Percentiles rank a stretch among this genome's conserved stretches.
phyloP scores from a whole-genome alignment of 306 rosid species.

The Leucaena leucocephala region DNA sequence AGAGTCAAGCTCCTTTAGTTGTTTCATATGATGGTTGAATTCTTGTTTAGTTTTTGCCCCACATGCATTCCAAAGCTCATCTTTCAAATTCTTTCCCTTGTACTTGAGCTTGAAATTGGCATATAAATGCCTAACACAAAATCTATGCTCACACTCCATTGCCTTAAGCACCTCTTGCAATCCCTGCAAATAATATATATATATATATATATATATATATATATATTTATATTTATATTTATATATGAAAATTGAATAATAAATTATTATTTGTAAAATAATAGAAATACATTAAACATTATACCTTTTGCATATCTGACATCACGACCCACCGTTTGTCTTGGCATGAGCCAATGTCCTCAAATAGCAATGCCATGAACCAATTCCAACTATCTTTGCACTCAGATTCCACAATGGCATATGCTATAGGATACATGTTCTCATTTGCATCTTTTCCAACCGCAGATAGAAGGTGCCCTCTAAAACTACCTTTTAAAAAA shows the following conservation, averaged over 20 bases:
- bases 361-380: background rate
- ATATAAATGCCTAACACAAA: background rate
- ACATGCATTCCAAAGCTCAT: background rate
- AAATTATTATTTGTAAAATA: too few relatives aligned
- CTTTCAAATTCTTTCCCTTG: background rate
- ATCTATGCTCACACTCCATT: background rate
- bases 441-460: too few relatives aligned
- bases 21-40: too few relatives aligned
- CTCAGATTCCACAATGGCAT: background rate
- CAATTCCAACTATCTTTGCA: background rate
- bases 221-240: too few relatives aligned
- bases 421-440: too few relatives aligned
- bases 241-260: too few relatives aligned
- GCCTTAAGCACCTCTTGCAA: background rate
- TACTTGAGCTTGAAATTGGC: background rate
- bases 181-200: background rate
- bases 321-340: background rate
- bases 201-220: too few relatives aligned
- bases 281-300: background rate
- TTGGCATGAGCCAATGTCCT: background rate
- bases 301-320: background rate
- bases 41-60: background rate
- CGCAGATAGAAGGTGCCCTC: too few relatives aligned
- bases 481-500: too few relatives aligned
- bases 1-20: too few relatives aligned